Base-by-base conservation (phyloP, 192 early-diverging fungal species). In the Coemansia javaensis region DNA sequence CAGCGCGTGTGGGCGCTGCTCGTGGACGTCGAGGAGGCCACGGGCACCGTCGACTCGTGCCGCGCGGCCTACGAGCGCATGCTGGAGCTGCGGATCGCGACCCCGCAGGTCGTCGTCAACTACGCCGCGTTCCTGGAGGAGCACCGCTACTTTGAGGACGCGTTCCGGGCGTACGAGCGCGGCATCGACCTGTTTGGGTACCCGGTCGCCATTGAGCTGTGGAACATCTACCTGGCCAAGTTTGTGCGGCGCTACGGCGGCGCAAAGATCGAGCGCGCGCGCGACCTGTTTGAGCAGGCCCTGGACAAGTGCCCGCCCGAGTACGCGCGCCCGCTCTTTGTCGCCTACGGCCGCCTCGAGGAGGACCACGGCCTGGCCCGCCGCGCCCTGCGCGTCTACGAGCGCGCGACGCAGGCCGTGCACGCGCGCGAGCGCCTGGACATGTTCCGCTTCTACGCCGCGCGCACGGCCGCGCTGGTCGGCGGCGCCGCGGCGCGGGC, bases 241-340 rank as follows among this genome's bases (percentile, higher is more conserved):
- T 97, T 98, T 50, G 72, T 92, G 18, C 58, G 60, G 13, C 88
- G 94, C 25, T 95, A 92, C 64, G 86, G 81, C n/a, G 90, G 86
- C 23, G 53, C 79, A 3, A 88, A 93, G 56, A 56, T 97, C 4
- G 97, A 99, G 72, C 82, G 97, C 15, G 69, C 91, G 0, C 81
- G 97, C 51, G 97, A 97, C 61, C 74, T 99, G 40, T 96, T 93
- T 50, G 97, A 99, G 73, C 87, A 94, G 63, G 91, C 97, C 14
- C 42, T 98, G 12, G 85, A 86, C 35, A 82, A 83, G 31, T 87
- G 87, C 32, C 93, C 97, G 1, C 59, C 85, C 0, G 87, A 89
- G 32, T 90, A 89, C 47, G 91, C 93, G 14, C 89, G 88, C 47
- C 71, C 86, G 1, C 53, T 99, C 3, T 97, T 86, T 51, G 67